phyloP scores from a whole-genome alignment of 75 land plant species.

The Picea sitchensis region DNA sequence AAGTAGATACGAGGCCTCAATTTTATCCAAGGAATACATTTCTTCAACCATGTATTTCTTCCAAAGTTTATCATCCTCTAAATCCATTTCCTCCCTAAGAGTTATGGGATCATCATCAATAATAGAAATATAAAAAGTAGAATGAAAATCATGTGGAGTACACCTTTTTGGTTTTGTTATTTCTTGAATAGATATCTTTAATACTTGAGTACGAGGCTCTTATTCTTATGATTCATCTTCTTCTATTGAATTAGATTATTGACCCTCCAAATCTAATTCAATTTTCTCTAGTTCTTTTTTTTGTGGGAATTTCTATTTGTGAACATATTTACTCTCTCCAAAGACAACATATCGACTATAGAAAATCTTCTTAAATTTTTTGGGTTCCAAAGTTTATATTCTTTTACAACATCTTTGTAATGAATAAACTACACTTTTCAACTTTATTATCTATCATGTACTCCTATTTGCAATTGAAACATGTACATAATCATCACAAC shows the following conservation, averaged over 20 bases:
- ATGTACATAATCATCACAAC: conserved; percentile 1
- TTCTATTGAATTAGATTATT: not conserved
- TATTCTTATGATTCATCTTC: not conserved
- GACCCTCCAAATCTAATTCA: not conserved
- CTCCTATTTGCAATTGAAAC: not conserved
- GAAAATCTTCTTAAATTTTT: not conserved
- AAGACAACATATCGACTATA: not conserved
- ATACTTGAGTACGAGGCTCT: not conserved
- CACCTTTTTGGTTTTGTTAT: not conserved
- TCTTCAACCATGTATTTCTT: conserved; percentile 13
- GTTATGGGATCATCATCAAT: not conserved
- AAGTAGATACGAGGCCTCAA: not conserved
- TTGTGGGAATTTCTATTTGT: not conserved
- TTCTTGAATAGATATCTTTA: not conserved
- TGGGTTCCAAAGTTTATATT: not conserved
- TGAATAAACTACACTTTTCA: not conserved
- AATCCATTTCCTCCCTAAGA: not conserved
- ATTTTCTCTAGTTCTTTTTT: not conserved
- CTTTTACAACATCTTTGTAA: not conserved
- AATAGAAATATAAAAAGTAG: not conserved
- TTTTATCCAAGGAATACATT: not conserved
- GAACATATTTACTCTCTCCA: not conserved
- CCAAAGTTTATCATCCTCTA: not conserved
- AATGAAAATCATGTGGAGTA: not conserved
- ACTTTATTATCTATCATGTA: not conserved